Base-by-base conservation (phyloP, 768 basidiomycete genomes). In the Collybiopsis confluens region DNA sequence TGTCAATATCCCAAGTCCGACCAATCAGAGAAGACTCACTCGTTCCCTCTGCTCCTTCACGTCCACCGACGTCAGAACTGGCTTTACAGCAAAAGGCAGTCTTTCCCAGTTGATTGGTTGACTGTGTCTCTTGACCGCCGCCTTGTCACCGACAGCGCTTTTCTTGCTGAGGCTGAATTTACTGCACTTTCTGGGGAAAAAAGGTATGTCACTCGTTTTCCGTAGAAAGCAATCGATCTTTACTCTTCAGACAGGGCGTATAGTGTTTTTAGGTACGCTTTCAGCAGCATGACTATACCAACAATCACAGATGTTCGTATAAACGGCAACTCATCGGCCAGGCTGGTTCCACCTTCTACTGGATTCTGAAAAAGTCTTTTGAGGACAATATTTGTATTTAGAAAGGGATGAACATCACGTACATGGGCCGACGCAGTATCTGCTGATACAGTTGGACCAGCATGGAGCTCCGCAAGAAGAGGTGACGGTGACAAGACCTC, bases 231-330 rank as follows among this genome's bases (percentile, higher is more conserved):
- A 28, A 20, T 20, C 57, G 48, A 52, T 16, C 3, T 89, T 55
- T 65, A 96, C 95, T 97, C 94, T 73, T 98, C 95, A 1, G 91
- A 88, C 36, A 98, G 67, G 1, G 85, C 83, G 64, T 98, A 99
- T 13, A 92, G 63, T 1, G 68, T 67, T 65, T 98, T 94, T 54
- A 99, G 75, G 68, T 98, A 81, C 4, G 86, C 79, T 63, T 96
- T 95, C 28, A 98, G 77, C 27, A 95, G 72, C 78, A 98, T 86
- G 45, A 92, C 82, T 62, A 98, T 81, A n/a, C 85, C 83, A 20
- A 93, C 77, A 46, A 90, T 77, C 36, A 94, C 77, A 9, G 92
- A 90, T 24, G 77, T 83, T 59, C 86, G 74, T 72, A 86, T 76
- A 4, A 83, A 54, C 2, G 73, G 59, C 21, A 68, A 61, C 38